Evolutionary conservation across 2,329 filamentous ascomycete genomes (phyloP), one percentile per base, ranked within the genome.

Genomic region (Davidsoniella virescens): DNA sequence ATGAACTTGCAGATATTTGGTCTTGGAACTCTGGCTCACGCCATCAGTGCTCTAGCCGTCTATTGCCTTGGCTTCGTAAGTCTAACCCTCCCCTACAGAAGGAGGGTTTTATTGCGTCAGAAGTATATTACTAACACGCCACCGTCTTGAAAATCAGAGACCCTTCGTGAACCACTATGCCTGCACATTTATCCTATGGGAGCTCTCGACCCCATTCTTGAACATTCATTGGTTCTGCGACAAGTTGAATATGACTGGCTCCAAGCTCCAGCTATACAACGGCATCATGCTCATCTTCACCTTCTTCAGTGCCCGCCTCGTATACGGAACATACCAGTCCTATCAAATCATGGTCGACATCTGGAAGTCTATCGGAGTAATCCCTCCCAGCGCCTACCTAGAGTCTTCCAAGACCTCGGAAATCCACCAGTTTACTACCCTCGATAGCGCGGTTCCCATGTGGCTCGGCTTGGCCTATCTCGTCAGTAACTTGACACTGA

Each of bases 151-250:
- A 33, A 12, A 26, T 5, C 60, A 92, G 85, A 74, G 84, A 54
- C 86, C 86, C 2, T 88, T 90, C 59, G 72, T 88, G 56, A 88
- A 90, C 68, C 88, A 80, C 68, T 93, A 92, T 64, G 82, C 76
- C 51, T 74, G 75, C 51, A 77, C 78, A 53, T 93, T 93, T 64
- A 85, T 93, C 59, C 79, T 92, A 52, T 93, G 87, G 75, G 86
- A 93, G 64, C 75, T 93, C 38, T 88, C 84, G 23, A 84, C 82
- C 4, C 84, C 85, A 6, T 88, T 92, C 64, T 72, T 92, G 52
- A 93, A 93, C 62, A 75, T 90, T 61, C 86, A 93, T 69, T 93
- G 86, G 86, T 92, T 92, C 69, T 85, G 84, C 65, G 86, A 93
- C 66, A 93, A 93, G 68, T 69, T 90, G 53, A 74, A 78, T 59